These are phyloP conservation scores for Neofusicoccum parvum DNA, from an alignment of 2,329 filamentous ascomycete genomes.

Conservation along the genomic window DNA sequence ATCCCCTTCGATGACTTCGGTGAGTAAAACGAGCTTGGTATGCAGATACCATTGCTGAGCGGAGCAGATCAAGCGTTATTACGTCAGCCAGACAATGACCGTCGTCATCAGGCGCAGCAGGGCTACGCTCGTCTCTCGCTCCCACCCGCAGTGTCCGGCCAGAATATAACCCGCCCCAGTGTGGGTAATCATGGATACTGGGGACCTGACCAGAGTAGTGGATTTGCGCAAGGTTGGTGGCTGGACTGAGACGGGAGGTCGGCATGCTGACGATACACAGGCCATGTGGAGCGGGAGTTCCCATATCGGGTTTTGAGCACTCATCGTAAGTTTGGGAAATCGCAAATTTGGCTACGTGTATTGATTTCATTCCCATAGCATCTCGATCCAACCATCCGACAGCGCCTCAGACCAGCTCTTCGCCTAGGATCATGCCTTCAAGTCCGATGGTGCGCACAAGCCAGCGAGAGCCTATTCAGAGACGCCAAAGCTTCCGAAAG, in stretches of 20 bases:
- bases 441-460: conserved; percentile 45
- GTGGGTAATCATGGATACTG: background rate
- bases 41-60: background rate
- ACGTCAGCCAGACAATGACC: conserved; percentile 34
- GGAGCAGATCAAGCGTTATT: conserved; percentile 39
- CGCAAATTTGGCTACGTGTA: no score
- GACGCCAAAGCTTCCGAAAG: background rate
- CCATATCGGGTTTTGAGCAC: background rate
- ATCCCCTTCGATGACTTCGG: conserved; percentile 11
- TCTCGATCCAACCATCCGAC: conserved; percentile 29
- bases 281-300: background rate
- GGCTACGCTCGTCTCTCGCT: conserved; percentile 43
- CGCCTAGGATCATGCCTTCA: conserved; percentile 34
- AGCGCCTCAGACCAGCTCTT: conserved; percentile 32
- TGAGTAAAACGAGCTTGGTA: background rate
- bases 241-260: background rate
- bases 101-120: conserved; percentile 37
- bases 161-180: background rate
- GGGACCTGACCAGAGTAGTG: background rate
- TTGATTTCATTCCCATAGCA: background rate
- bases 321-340: background rate
- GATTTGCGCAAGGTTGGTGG: background rate
- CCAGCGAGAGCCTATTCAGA: conserved; percentile 29
- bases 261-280: background rate
- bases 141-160: conserved; percentile 24